phyloP scores from a whole-genome alignment of 257 asterid species.

The Przewalskia tangutica region DNA sequence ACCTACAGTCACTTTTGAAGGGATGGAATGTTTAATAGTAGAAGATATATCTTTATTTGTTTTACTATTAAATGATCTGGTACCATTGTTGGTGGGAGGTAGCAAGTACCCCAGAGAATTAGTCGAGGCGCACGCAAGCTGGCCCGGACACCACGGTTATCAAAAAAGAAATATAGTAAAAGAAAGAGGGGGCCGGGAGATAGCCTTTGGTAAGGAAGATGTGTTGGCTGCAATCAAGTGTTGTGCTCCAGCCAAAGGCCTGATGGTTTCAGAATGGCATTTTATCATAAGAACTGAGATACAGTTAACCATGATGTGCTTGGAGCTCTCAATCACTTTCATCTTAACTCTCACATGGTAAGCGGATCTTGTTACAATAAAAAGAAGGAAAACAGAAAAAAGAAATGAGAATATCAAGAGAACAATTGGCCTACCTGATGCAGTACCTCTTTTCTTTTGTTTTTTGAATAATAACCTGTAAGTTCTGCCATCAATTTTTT shows the following conservation, averaged over 20 bases:
- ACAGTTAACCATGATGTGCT: neutral
- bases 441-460: conserved; percentile 1
- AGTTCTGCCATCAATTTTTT: conserved; percentile 25
- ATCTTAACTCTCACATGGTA: neutral
- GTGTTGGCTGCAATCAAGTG: neutral
- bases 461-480: conserved; percentile 22
- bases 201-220: neutral
- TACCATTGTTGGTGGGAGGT: too few relatives aligned
- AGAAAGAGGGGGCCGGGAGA: neutral
- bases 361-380: neutral
- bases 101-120: neutral
- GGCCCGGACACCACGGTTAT: neutral
- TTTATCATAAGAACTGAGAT: neutral
- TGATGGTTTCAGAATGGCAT: neutral
- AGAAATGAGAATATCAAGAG: neutral
- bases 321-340: neutral
- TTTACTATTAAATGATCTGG: neutral
- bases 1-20: neutral
- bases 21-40: neutral
- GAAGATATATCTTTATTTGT: neutral
- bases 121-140: neutral
- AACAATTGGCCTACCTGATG: conserved; percentile 16
- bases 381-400: neutral
- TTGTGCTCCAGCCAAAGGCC: neutral
- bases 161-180: neutral